Percentiles rank a stretch among this genome's conserved stretches.
These are phyloP conservation scores for Cutaneotrichosporon sp. DNA, from an alignment of 1,284 basidiomycete species.

Conservation along the genomic window DNA sequence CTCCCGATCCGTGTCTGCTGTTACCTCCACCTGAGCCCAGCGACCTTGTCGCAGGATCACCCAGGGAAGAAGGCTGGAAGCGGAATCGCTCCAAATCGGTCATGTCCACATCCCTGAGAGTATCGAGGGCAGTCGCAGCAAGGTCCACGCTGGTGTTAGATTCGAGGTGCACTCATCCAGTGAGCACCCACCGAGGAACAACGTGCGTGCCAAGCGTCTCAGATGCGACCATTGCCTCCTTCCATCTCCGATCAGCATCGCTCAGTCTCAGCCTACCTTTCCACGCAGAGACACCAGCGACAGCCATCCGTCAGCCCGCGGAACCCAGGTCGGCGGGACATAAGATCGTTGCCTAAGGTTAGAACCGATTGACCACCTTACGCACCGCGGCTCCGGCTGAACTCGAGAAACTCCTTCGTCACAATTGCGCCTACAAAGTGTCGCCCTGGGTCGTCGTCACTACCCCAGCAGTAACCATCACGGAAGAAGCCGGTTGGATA, in stretches of 20 bases:
- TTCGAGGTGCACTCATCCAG: neutral
- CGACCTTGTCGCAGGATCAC: no score
- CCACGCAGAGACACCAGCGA: conserved; percentile 47
- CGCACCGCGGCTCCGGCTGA: conserved; percentile 38
- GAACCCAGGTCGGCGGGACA: conserved; percentile 33
- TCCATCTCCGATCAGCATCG: conserved; percentile 33
- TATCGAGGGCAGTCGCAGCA: conserved; percentile 35
- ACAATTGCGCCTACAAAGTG: conserved; percentile 44
- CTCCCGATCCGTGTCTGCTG: no score
- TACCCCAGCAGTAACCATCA: conserved; percentile 44
- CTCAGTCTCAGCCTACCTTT: conserved; percentile 22
- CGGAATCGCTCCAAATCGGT: conserved; percentile 38
- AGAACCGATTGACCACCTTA: neutral
- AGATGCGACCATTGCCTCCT: conserved; percentile 44
- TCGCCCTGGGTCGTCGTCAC: conserved; percentile 30
- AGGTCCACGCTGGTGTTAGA: conserved; percentile 37
- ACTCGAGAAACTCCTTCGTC: conserved; percentile 42
- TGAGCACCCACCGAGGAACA: conserved; percentile 35
- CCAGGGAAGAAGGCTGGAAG: no score
- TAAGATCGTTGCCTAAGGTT: conserved; percentile 44
- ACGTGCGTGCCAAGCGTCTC: conserved; percentile 34
- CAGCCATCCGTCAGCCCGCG: conserved; percentile 42
- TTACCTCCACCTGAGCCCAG: no score
- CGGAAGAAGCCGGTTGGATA: conserved; percentile 41
- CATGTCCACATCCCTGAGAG: conserved; percentile 32